Evolutionary conservation across 495 filamentous ascomycete species (phyloP).

Genomic region (Podospora anserina): DNA sequence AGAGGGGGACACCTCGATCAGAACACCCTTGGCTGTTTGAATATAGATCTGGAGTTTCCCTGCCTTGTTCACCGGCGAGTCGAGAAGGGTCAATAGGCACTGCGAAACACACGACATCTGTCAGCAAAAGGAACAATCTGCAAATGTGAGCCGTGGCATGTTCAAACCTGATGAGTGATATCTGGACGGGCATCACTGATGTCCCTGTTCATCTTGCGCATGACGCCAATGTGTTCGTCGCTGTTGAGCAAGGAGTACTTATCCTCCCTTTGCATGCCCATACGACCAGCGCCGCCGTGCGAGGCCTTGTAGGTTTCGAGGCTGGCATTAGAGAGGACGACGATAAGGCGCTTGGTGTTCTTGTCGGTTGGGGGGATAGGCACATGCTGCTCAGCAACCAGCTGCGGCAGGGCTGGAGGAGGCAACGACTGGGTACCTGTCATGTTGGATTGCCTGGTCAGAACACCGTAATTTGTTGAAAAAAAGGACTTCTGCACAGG

Average conservation of each 20-base stretch:
- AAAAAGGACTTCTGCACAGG: not conserved
- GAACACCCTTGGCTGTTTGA: constrained; percentile 90
- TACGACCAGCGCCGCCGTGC: constrained; percentile 59
- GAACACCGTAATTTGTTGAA: constrained; percentile 14
- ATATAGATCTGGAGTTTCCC: constrained; percentile 98
- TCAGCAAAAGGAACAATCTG: constrained; percentile 18
- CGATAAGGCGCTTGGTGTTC: constrained; percentile 84
- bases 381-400: constrained; percentile 87
- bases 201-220: constrained; percentile 98
- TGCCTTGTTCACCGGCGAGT: constrained; percentile 97
- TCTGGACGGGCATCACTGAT: constrained; percentile 97
- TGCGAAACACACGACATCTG: constrained; percentile 36
- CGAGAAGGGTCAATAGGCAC: constrained; percentile 96
- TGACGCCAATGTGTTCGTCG: constrained; percentile 97
- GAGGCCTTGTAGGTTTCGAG: constrained; percentile 93
- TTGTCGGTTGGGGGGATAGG: constrained; percentile 83
- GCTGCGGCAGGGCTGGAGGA: constrained; percentile 80
- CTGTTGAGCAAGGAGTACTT: constrained; percentile 97
- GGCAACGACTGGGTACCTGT: constrained; percentile 85
- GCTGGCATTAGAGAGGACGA: constrained; percentile 94
- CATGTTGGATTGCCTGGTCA: constrained; percentile 25
- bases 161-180: constrained; percentile 92
- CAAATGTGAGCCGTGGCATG: constrained; percentile 14
- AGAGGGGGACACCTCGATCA: constrained; percentile 95
- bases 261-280: constrained; percentile 70